phyloP scores from a whole-genome alignment of 306 rosid species.

The Ceratonia siliqua region DNA sequence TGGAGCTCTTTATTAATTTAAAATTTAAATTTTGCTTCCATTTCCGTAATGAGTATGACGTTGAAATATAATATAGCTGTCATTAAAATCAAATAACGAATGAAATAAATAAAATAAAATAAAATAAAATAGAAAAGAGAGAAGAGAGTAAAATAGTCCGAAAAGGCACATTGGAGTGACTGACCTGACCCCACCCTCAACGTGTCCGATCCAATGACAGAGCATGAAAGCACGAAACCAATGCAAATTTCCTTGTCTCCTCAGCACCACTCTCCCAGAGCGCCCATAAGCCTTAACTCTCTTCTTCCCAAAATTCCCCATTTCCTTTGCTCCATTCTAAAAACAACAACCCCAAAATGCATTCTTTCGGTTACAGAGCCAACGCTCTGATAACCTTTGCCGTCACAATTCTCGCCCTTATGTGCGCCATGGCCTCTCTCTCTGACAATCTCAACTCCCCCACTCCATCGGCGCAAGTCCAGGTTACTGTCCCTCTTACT shows the following conservation, averaged over 20 bases:
- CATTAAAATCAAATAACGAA: too few species aligned
- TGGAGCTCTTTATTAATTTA: background rate
- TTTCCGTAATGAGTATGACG: too few species aligned
- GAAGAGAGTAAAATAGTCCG: background rate
- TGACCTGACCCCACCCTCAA: constrained; percentile 22
- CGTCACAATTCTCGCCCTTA: constrained; percentile 75
- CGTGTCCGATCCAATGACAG: constrained; percentile 59
- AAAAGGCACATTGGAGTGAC: background rate
- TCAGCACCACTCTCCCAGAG: background rate
- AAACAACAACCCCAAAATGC: constrained; percentile 57
- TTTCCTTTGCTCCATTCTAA: background rate
- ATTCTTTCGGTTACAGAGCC: constrained; percentile 85
- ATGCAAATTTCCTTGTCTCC: background rate
- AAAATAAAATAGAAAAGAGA: background rate
- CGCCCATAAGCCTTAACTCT: background rate
- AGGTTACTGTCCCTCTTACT: constrained; percentile 46
- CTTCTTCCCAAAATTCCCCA: background rate
- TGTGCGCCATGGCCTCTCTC: constrained; percentile 78
- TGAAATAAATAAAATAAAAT: too few species aligned
- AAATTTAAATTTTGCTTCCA: too few species aligned
- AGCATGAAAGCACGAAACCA: background rate
- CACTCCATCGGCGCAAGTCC: constrained; percentile 68
- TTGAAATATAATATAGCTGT: too few species aligned
- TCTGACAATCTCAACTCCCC: constrained; percentile 74
- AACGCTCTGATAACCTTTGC: constrained; percentile 84